Evolutionary conservation across 176 grass and related monocot genomes (phyloP), one percentile per base, ranked within the genome.

Genomic region (Aegilops longissima): DNA sequence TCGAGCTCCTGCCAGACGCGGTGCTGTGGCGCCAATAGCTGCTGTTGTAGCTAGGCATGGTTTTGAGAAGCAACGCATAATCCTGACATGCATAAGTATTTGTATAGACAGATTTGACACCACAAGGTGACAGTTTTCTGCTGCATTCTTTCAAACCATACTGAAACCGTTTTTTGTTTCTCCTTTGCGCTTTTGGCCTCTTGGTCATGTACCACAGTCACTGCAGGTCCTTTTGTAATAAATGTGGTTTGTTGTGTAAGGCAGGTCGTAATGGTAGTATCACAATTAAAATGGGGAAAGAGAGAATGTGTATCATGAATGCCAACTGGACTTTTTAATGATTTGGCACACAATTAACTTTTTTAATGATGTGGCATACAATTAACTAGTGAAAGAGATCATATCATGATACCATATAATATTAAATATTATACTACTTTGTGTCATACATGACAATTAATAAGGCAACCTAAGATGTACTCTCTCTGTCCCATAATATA

Each of bases 31-130:
- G 73, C 75, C 69, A 75, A 34, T 17, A 81, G 81, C 76, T 88
- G 71, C 63, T 78, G 61, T 76, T 88, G 78, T 72, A 86, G 77
- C 77, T 81, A 64, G 88, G 73, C 81, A 84, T 87, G 45, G 77
- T 85, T 90, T 72, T 49, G 51, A 64, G 62, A 88, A 77, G 69
- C 20, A 67, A 29, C 21, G 14, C 29, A n/a, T 80, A n/a, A 85
- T 77, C 30, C 49, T 77, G 85, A 91, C 62, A 62, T 84, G 61
- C 62, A 81, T 85, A 58, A 72, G 76, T 82, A 56, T 85, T n/a
- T 89, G 90, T 92, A 89, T 83, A 92, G 83, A 82, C 82, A 71
- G 6, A 70, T 29, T 54, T 77, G 70, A 24, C 90, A 72, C 82
- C 90, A 77, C 52, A 77, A 42, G 77, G 62, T 82, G 82, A 56